phyloP scores from a whole-genome alignment of 768 basidiomycete species.

The Multifurca ochricompacta region DNA sequence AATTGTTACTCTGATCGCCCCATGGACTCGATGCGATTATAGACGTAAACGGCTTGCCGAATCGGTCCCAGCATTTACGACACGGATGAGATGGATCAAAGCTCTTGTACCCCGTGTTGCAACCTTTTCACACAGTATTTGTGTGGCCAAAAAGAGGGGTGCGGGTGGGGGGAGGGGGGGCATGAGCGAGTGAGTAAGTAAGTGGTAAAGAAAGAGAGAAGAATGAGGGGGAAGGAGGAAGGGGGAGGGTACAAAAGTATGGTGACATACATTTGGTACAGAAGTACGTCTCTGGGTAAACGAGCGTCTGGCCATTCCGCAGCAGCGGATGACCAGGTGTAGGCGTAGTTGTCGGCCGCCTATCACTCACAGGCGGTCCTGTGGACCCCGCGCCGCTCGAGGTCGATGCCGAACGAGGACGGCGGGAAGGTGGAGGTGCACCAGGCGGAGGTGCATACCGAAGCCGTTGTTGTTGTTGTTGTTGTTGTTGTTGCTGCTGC shows the following conservation, averaged over 20 bases:
- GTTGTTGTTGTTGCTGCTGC: not conserved
- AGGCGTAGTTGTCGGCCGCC: slow-evolving; percentile 55
- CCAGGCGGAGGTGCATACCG: slow-evolving; percentile 30
- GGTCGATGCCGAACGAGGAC: slow-evolving; percentile 13
- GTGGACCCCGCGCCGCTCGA: slow-evolving; percentile 2
- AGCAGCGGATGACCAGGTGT: slow-evolving; percentile 62
- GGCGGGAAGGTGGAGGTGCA: slow-evolving; percentile 22
- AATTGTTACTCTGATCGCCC: slow-evolving; percentile 11
- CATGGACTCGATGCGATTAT: slow-evolving; percentile 49
- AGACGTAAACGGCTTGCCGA: slow-evolving; percentile 52
- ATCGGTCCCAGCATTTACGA: slow-evolving; percentile 66
- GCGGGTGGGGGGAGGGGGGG: not conserved
- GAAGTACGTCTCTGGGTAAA: slow-evolving; percentile 56
- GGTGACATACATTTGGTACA: slow-evolving; percentile 58
- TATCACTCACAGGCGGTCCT: slow-evolving; percentile 36
- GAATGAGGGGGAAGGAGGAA: not conserved
- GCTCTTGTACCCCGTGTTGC: slow-evolving; percentile 68
- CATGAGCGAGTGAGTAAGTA: not conserved
- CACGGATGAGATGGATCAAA: slow-evolving; percentile 62
- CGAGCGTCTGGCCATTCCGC: slow-evolving; percentile 49
- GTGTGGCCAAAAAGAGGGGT: too few relatives aligned
- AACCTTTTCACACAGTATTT: too few relatives aligned
- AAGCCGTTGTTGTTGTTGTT: not conserved
- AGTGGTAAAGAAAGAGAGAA: not conserved
- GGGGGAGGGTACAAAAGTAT: not conserved